Evolutionary conservation across 805 yeast species (phyloP), one percentile per base, ranked within the genome.

Genomic region (Candida wancherniae): DNA sequence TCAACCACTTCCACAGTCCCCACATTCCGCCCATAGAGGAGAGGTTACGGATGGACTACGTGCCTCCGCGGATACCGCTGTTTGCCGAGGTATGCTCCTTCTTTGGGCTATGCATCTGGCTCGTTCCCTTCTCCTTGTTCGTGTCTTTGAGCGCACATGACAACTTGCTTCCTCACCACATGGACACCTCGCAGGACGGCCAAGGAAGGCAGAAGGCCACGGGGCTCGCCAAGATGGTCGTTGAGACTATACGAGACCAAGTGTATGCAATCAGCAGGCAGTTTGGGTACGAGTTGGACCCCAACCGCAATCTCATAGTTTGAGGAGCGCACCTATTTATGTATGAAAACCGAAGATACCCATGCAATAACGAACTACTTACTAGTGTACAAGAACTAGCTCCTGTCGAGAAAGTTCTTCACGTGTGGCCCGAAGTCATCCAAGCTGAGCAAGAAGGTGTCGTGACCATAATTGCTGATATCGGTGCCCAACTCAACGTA

Each of bases 1-100:
- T 88, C 58, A 72, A 76, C 45, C 74, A 84, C 53, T 92, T 92
- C 64, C 77, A 77, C 42, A 69, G 77, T 37, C 81, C 85, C 24
- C 67, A 72, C 27, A 68, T 84, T 16, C 90, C 95, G 8, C 79
- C 92, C 22, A 69, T 81, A 42, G 68, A 70, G 39, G 73, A 66
- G 42, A 56, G 83, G 45, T 62, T 80, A 48, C 68, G 62, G 42
- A 71, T 84, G 28, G 68, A 69, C 28, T 80, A 77, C 48, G 58
- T 58, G 14, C 74, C 84, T 27, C 83, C 82, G 9, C 72, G 75
- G 26, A 73, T 84, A 32, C 94, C 95, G 2, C 69, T 82, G 9
- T 90, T 90, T 51, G 68, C 87, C 1, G 95, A 92, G 53, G 84
- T 92, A 4, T 84, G 96, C n/a, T 82, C 96, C 3, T 92, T 92